Conservation (phyloP, 1,284 basidiomycete species). For the Cryptococcus sp. region DNA sequence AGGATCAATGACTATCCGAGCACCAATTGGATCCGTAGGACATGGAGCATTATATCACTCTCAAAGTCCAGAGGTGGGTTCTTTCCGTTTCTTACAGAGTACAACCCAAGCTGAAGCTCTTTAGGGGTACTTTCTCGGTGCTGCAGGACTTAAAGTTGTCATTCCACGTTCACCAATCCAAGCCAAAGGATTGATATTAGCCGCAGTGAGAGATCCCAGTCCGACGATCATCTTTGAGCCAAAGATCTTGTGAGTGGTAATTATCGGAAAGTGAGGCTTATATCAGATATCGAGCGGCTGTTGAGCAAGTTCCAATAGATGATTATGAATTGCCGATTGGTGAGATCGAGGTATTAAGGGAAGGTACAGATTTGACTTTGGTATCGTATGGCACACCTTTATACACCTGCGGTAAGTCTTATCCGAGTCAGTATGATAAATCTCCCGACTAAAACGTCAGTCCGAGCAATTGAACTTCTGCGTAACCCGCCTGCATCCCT, state of each 20-base stretch:
- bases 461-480: slow-evolving; percentile 39
- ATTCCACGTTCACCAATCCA: slow-evolving; percentile 90
- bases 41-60: slow-evolving; percentile 92
- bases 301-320: slow-evolving; percentile 86
- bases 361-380: slow-evolving; percentile 77
- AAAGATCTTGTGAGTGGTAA: slow-evolving; percentile 53
- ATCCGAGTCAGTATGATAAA: slow-evolving; percentile 32
- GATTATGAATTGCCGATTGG: slow-evolving; percentile 79
- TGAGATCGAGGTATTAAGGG: slow-evolving; percentile 66
- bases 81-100: neutral
- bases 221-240: slow-evolving; percentile 94
- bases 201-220: slow-evolving; percentile 83
- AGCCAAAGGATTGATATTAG: slow-evolving; percentile 83
- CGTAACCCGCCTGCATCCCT: slow-evolving; percentile 60
- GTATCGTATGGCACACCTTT: slow-evolving; percentile 88
- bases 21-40: slow-evolving; percentile 84
- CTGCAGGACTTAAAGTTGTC: slow-evolving; percentile 84
- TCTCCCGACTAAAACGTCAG: slow-evolving; percentile 41
- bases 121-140: slow-evolving; percentile 84
- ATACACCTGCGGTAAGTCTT: slow-evolving; percentile 78
- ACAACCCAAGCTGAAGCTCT: neutral
- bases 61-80: slow-evolving; percentile 70
- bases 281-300: slow-evolving; percentile 41
- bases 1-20: slow-evolving; percentile 79
- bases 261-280: neutral